Conservation (phyloP, 139 green algal species). For the Chlorella sp. region DNA sequence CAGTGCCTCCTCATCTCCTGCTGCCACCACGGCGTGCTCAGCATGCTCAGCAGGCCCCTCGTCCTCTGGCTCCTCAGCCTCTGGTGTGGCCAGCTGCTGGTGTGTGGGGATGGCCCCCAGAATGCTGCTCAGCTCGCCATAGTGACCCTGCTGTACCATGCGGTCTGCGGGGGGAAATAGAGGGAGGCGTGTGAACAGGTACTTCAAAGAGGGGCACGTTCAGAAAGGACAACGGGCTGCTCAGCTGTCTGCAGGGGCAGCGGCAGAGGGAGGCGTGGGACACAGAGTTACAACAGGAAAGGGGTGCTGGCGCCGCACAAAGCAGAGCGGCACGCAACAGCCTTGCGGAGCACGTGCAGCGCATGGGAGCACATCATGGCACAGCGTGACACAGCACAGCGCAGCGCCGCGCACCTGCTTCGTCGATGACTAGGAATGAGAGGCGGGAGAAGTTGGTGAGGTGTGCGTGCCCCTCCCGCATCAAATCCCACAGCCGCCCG, state of each 20-base stretch:
- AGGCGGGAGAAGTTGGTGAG: slow-evolving; percentile 73
- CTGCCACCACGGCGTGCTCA: neutral
- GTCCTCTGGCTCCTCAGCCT: neutral
- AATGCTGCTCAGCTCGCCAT: slow-evolving; percentile 87
- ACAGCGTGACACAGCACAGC: neutral
- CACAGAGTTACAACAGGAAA: neutral
- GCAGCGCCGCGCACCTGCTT: slow-evolving; percentile 63
- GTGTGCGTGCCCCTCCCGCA: slow-evolving; percentile 76
- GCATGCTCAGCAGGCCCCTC: neutral
- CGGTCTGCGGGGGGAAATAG: slow-evolving; percentile 65
- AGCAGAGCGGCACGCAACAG: neutral
- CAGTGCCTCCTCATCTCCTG: slow-evolving; percentile 8
- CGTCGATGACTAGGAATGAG: slow-evolving; percentile 88
- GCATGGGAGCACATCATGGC: neutral
- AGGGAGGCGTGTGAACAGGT: neutral
- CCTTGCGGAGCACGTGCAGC: neutral
- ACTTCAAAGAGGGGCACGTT: neutral
- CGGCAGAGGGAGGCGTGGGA: neutral
- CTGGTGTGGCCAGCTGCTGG: neutral
- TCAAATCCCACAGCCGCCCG: slow-evolving; percentile 96
- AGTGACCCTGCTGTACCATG: slow-evolving; percentile 90
- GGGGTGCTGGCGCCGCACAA: too few relatives aligned
- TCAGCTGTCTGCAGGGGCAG: too few relatives aligned
- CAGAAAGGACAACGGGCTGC: neutral
- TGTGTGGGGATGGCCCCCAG: slow-evolving; percentile 62